Evolutionary conservation across 2,329 filamentous ascomycete species (phyloP).

Genomic region (Delphinella strobiligena): DNA sequence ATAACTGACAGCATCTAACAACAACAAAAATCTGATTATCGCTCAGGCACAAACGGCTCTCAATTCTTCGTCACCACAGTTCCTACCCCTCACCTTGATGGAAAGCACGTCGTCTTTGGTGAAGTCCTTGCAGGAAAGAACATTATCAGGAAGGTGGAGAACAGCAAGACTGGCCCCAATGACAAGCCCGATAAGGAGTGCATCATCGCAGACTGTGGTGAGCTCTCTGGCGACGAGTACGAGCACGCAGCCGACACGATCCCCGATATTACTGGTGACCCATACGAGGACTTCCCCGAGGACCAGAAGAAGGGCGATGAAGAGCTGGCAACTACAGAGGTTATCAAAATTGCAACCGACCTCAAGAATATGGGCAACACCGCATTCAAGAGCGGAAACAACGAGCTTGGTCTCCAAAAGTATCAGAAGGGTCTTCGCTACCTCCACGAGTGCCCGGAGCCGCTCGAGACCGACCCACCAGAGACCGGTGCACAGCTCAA

Average conservation of each 20-base stretch:
- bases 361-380: conserved; percentile 89
- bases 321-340: conserved; percentile 52
- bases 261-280: conserved; percentile 73
- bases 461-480: conserved; percentile 54
- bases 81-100: conserved; percentile 84
- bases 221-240: conserved; percentile 63
- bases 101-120: conserved; percentile 95
- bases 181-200: conserved; percentile 71
- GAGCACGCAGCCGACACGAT: conserved; percentile 53
- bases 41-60: conserved; percentile 85
- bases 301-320: conserved; percentile 49
- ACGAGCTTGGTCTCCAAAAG: conserved; percentile 65
- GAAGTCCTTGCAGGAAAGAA: conserved; percentile 90
- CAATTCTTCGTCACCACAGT: conserved; percentile 98
- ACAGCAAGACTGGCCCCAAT: conserved; percentile 56
- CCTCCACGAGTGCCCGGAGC: conserved; percentile 69
- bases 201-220: conserved; percentile 69
- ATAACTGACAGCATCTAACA: too few relatives aligned
- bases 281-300: conserved; percentile 92
- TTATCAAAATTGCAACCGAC: conserved; percentile 67
- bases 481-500: conserved; percentile 56
- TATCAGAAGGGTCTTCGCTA: conserved; percentile 91
- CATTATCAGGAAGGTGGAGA: conserved; percentile 80
- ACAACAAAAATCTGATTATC: too few relatives aligned
- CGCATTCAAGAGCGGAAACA: conserved; percentile 72